These are phyloP conservation scores for Hibiscus mutabilis DNA, from an alignment of 345 rosid genomes.

Conservation along the genomic window DNA sequence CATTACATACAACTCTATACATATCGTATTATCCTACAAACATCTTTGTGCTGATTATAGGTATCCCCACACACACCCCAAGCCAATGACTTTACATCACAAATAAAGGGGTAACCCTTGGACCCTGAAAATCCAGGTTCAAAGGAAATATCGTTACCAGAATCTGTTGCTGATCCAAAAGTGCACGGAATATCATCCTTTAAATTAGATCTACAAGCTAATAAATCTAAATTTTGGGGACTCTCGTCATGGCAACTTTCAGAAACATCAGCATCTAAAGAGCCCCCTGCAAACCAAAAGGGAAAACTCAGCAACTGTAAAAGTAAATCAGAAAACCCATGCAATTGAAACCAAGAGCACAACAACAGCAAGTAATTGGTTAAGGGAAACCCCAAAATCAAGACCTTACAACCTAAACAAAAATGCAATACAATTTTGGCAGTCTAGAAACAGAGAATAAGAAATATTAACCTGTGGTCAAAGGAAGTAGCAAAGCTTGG, in stretches of 20 bases:
- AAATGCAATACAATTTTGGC: not conserved
- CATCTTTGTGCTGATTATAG: slow-evolving; percentile 51
- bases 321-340: slow-evolving; percentile 1
- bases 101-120: slow-evolving; percentile 42
- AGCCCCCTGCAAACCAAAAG: slow-evolving; percentile 32
- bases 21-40: too few species aligned
- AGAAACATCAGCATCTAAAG: slow-evolving; percentile 24
- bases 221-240: slow-evolving; percentile 32
- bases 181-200: slow-evolving; percentile 35
- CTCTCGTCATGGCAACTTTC: slow-evolving; percentile 26
- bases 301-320: not conserved
- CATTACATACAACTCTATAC: too few species aligned
- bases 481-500: slow-evolving; percentile 71
- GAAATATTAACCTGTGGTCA: slow-evolving; percentile 40
- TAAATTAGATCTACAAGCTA: slow-evolving; percentile 36
- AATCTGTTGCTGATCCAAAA: slow-evolving; percentile 46
- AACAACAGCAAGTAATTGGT: not conserved
- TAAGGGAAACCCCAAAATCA: not conserved
- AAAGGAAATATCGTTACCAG: slow-evolving; percentile 32
- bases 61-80: slow-evolving; percentile 86
- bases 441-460: not conserved
- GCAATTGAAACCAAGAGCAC: slow-evolving; percentile 8
- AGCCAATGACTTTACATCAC: slow-evolving; percentile 71
- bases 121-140: slow-evolving; percentile 30
- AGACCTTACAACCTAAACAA: not conserved